Percentiles rank a stretch among this genome's conserved stretches.
These are phyloP conservation scores for Durotheca rogersii DNA, from an alignment of 495 filamentous ascomycete species.

Conservation along the genomic window DNA sequence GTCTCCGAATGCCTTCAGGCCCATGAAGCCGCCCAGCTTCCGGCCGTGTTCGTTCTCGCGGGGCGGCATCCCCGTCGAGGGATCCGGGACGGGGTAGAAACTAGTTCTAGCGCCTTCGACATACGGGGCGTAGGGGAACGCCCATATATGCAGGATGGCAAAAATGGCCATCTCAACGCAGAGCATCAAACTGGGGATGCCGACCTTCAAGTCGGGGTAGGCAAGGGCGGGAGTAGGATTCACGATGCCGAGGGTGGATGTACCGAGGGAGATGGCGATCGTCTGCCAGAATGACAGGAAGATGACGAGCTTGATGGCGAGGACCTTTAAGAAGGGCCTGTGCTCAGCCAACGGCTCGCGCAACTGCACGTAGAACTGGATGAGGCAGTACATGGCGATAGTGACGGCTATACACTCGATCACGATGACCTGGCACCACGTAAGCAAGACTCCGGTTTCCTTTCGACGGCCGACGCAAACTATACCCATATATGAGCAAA, in stretches of 20 bases:
- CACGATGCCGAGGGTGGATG: conserved; percentile 60
- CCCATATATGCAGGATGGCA: conserved; percentile 74
- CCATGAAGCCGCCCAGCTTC: conserved; percentile 64
- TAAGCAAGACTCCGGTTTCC: conserved; percentile 11
- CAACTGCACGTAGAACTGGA: conserved; percentile 86
- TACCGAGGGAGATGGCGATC: conserved; percentile 67
- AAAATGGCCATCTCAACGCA: conserved; percentile 91
- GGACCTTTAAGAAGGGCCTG: conserved; percentile 75
- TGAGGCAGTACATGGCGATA: conserved; percentile 88
- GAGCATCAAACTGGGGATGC: conserved; percentile 74
- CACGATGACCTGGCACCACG: conserved; percentile 54
- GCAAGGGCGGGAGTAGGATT: conserved; percentile 61
- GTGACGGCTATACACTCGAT: conserved; percentile 73
- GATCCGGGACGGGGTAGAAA: conserved; percentile 39
- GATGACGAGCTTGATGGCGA: conserved; percentile 91
- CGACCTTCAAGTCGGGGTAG: conserved; percentile 75
- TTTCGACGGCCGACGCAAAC: conserved; percentile 11
- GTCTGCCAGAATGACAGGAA: conserved; percentile 95
- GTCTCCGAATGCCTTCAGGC: conserved; percentile 63
- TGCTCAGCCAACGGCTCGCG: conserved; percentile 67
- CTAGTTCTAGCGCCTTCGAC: conserved; percentile 39
- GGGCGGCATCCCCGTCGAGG: conserved; percentile 32
- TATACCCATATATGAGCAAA: conserved; percentile 85
- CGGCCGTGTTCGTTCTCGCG: conserved; percentile 51
- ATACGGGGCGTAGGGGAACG: conserved; percentile 77